Conservation (phyloP, 1,139 yeast genomes). For the Candida tetrigidarum region DNA sequence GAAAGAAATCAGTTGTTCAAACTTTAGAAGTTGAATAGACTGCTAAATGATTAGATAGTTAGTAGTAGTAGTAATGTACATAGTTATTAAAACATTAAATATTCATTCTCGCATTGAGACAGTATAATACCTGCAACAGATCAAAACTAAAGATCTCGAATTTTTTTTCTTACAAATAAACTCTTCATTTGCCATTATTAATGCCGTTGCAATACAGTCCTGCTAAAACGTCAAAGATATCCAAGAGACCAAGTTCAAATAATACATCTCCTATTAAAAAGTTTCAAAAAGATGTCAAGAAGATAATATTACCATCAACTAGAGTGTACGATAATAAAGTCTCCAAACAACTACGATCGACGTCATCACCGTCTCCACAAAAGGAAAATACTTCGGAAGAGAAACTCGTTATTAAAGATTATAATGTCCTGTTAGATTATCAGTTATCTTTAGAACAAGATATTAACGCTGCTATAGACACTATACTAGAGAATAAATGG, state of each 20-base stretch:
- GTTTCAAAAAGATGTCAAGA: constrained; percentile 26
- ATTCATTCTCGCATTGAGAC: no score
- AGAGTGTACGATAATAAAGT: constrained; percentile 25
- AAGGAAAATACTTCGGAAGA: constrained; percentile 13
- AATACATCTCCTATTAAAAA: constrained; percentile 29
- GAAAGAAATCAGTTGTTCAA: constrained; percentile 16
- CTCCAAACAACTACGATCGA: constrained; percentile 9
- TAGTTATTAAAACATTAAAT: no score
- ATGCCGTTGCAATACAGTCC: constrained; percentile 38
- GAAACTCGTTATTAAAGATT: constrained; percentile 30
- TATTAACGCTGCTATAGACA: constrained; percentile 37
- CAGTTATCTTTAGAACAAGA: constrained; percentile 37
- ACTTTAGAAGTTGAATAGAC: constrained; percentile 13
- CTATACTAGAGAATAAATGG: constrained; percentile 44
- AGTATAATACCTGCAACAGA: no score
- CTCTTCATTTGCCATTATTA: background rate
- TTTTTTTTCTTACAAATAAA: background rate
- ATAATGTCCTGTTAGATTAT: constrained; percentile 45
- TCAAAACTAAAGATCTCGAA: no score
- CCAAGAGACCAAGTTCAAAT: constrained; percentile 19
- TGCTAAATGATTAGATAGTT: constrained; percentile 9
- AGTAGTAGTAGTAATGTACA: constrained; percentile 1
- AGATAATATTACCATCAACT: constrained; percentile 29
- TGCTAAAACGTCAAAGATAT: constrained; percentile 43
- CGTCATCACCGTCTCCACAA: background rate